phyloP scores from a whole-genome alignment of 805 yeast species.

The Lipomyces yamanashiensis region DNA sequence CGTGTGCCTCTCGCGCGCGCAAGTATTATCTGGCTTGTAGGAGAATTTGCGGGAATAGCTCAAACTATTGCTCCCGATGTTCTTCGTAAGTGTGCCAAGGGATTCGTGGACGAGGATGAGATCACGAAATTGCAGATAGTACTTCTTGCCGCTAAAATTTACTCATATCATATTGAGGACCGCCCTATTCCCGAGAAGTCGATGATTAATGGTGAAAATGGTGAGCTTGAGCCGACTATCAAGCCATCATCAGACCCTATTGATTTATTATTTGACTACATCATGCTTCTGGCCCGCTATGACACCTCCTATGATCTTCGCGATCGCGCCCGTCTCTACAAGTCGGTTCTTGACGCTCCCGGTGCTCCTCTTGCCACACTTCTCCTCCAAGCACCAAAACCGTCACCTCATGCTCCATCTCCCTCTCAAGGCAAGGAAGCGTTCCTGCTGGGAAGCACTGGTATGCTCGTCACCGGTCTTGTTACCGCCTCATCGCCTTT shows the following conservation, averaged over 20 bases:
- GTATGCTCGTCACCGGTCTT: slow-evolving; percentile 39
- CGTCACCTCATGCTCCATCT: slow-evolving; percentile 52
- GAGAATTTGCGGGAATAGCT: slow-evolving; percentile 65
- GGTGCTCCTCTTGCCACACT: slow-evolving; percentile 67
- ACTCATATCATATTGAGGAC: slow-evolving; percentile 59
- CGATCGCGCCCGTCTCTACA: slow-evolving; percentile 79
- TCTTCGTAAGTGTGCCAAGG: slow-evolving; percentile 59
- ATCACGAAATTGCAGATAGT: slow-evolving; percentile 72
- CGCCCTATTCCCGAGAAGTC: slow-evolving; percentile 38
- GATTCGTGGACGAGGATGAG: slow-evolving; percentile 59
- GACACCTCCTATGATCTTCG: slow-evolving; percentile 79
- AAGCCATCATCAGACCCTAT: slow-evolving; percentile 45
- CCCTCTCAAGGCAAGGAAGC: slow-evolving; percentile 32
- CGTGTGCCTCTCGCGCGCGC: slow-evolving; percentile 62
- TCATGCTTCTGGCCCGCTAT: slow-evolving; percentile 67
- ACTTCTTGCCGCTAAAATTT: slow-evolving; percentile 72
- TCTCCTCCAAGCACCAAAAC: slow-evolving; percentile 77
- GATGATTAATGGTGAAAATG: slow-evolving; percentile 16
- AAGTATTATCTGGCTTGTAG: slow-evolving; percentile 87
- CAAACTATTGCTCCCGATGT: slow-evolving; percentile 73
- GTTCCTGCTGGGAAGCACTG: slow-evolving; percentile 43
- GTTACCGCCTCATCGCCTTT: slow-evolving; percentile 44
- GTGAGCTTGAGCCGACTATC: slow-evolving; percentile 25
- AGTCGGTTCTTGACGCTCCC: slow-evolving; percentile 60
- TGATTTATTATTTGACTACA: slow-evolving; percentile 62